Evolutionary conservation across 345 rosid genomes (phyloP).

Genomic region (Nasturtium officinale): DNA sequence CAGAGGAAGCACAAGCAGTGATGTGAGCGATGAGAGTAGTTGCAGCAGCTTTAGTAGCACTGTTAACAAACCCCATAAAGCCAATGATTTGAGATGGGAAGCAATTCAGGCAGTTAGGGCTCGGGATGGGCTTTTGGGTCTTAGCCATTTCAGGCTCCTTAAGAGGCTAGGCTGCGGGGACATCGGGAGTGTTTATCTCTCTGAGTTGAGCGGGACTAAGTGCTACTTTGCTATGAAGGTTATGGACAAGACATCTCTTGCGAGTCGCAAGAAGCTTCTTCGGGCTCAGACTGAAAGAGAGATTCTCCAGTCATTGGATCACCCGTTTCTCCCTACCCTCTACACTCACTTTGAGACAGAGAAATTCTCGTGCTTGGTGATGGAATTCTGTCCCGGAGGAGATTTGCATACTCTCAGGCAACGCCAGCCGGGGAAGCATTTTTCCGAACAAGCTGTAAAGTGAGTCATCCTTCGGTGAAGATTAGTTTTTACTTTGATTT

Average conservation of each 20-base stretch:
- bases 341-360: conserved; percentile 91
- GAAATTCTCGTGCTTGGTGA: conserved; percentile 85
- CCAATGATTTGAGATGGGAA: conserved; percentile 91
- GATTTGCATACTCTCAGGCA: conserved; percentile 91
- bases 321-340: conserved; percentile 89
- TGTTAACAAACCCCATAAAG: conserved; percentile 84
- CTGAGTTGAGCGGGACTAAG: conserved; percentile 85
- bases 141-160: conserved; percentile 79
- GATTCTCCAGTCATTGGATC: conserved; percentile 84
- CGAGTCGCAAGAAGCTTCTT: conserved; percentile 84
- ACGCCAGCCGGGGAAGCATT: conserved; percentile 89
- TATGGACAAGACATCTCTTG: conserved; percentile 91
- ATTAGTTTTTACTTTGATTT: neutral
- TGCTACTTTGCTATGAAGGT: conserved; percentile 94
- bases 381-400: conserved; percentile 97
- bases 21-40: conserved; percentile 85
- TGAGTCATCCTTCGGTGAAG: conserved; percentile 45
- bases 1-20: conserved; percentile 92
- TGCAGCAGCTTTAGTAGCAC: conserved; percentile 92
- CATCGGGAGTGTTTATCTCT: conserved; percentile 89
- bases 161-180: conserved; percentile 94
- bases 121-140: conserved; percentile 70
- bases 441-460: conserved; percentile 90
- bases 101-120: conserved; percentile 81
- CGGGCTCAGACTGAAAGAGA: conserved; percentile 95